phyloP scores from a whole-genome alignment of 441 rosid species.

The Arabidopsis hybrid region DNA sequence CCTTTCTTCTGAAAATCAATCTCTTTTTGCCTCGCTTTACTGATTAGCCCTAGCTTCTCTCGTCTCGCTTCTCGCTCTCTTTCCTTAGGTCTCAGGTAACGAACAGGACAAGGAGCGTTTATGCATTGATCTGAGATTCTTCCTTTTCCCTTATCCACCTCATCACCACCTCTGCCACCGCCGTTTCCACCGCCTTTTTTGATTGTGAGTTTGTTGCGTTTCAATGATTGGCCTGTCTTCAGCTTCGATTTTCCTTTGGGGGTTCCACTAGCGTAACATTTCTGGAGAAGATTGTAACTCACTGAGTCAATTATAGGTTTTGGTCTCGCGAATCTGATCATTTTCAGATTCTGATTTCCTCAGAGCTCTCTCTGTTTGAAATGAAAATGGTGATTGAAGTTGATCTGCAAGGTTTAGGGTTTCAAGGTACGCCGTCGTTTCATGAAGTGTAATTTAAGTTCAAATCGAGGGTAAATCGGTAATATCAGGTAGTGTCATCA shows the following conservation, averaged over 20 bases:
- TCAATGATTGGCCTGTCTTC: slow-evolving; percentile 59
- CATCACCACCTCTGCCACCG: slow-evolving; percentile 17
- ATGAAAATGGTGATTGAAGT: not conserved
- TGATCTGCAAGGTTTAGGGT: slow-evolving; percentile 22
- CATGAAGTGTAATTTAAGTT: not conserved
- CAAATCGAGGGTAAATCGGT: slow-evolving; percentile 34
- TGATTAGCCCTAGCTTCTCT: slow-evolving; percentile 73
- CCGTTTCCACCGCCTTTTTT: slow-evolving; percentile 44
- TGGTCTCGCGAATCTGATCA: slow-evolving; percentile 55
- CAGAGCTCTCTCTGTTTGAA: slow-evolving; percentile 10
- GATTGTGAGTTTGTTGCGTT: slow-evolving; percentile 60
- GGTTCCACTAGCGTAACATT: slow-evolving; percentile 72
- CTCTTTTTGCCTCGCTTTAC: slow-evolving; percentile 68
- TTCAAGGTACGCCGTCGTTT: not conserved
- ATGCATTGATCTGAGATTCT: slow-evolving; percentile 54
- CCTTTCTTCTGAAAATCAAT: slow-evolving; percentile 70
- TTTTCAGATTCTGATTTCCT: slow-evolving; percentile 17
- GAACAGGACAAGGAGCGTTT: slow-evolving; percentile 77
- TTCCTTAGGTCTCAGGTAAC: slow-evolving; percentile 65
- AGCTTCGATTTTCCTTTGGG: slow-evolving; percentile 76
- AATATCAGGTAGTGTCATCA: slow-evolving; percentile 29
- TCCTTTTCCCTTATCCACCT: slow-evolving; percentile 32
- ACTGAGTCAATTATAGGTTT: slow-evolving; percentile 47
- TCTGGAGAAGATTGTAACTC: slow-evolving; percentile 55
- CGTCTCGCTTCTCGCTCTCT: slow-evolving; percentile 67